Conservation (phyloP, 148 eudicot species). For the Fagopyrum esculentum region DNA sequence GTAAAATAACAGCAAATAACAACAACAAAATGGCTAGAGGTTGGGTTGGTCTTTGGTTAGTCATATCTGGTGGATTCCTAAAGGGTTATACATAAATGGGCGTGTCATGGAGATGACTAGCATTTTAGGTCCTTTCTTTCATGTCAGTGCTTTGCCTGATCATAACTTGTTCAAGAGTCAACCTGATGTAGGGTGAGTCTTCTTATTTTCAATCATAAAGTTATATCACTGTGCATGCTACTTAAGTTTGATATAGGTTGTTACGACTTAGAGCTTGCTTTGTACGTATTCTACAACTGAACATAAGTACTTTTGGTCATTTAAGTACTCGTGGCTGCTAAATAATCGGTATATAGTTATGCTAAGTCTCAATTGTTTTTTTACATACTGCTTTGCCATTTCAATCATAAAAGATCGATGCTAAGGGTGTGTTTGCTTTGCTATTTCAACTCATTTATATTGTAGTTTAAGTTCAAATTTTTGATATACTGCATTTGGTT, state of each 20-base stretch:
- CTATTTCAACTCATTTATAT: no score
- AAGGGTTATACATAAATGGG: constrained; percentile 66
- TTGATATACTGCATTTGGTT: no score
- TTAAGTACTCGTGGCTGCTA: not conserved
- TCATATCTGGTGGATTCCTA: constrained; percentile 94
- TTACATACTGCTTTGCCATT: not conserved
- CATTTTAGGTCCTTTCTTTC: constrained; percentile 90
- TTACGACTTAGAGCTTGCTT: no score
- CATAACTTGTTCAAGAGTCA: constrained; percentile 65
- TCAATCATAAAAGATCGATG: no score
- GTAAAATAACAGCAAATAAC: no score
- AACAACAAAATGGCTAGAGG: no score
- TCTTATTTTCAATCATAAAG: not conserved
- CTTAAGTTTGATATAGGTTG: no score
- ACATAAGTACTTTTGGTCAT: not conserved
- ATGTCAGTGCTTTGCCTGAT: constrained; percentile 91
- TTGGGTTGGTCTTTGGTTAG: constrained; percentile 64
- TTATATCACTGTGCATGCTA: no score
- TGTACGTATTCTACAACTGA: not conserved
- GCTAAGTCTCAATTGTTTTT: not conserved
- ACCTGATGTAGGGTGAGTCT: constrained; percentile 94
- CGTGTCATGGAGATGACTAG: constrained; percentile 89
- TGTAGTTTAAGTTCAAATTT: no score
- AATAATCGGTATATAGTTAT: not conserved
- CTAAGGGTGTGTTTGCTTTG: no score